phyloP scores from a whole-genome alignment of 495 filamentous ascomycete genomes.

The Neurospora sp. region DNA sequence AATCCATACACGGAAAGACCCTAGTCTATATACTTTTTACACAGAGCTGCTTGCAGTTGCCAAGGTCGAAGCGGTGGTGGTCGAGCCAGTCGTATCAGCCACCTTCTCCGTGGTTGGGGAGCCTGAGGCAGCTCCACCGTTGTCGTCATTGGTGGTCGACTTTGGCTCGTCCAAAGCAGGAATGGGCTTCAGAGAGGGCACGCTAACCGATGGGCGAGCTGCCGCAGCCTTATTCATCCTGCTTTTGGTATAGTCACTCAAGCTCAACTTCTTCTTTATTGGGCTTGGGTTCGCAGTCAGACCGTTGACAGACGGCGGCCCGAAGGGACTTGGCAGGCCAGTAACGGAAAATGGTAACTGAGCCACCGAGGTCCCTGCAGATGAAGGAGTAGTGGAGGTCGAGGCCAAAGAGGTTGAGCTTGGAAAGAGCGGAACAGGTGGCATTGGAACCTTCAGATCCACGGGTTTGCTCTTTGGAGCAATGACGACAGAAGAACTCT shows the following conservation, averaged over 20 bases:
- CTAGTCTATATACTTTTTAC: slow-evolving; percentile 16
- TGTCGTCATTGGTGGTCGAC: slow-evolving; percentile 23
- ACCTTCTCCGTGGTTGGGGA: slow-evolving; percentile 24
- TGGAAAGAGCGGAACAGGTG: slow-evolving; percentile 33
- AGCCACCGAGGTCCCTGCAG: slow-evolving; percentile 29
- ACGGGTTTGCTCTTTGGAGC: slow-evolving; percentile 26
- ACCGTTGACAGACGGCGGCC: slow-evolving; percentile 33
- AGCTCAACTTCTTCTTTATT: slow-evolving; percentile 58
- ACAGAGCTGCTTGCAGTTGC: slow-evolving; percentile 7
- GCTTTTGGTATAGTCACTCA: slow-evolving; percentile 60
- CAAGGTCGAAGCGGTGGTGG: background rate
- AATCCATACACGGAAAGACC: background rate
- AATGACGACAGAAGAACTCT: slow-evolving; percentile 1
- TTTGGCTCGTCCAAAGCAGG: slow-evolving; percentile 31
- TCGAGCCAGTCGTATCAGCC: slow-evolving; percentile 9
- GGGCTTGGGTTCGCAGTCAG: slow-evolving; percentile 46
- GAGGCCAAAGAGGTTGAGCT: slow-evolving; percentile 16
- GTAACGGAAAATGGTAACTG: slow-evolving; percentile 43
- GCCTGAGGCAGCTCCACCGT: slow-evolving; percentile 16
- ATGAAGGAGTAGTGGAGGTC: slow-evolving; percentile 32
- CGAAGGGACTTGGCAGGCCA: slow-evolving; percentile 29
- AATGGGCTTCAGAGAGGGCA: slow-evolving; percentile 23
- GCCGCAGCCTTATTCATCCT: slow-evolving; percentile 36
- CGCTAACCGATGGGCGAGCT: slow-evolving; percentile 26
- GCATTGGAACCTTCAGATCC: slow-evolving; percentile 43